Evolutionary conservation across 768 basidiomycete genomes (phyloP).

Genomic region (Peribolospora baueri): DNA sequence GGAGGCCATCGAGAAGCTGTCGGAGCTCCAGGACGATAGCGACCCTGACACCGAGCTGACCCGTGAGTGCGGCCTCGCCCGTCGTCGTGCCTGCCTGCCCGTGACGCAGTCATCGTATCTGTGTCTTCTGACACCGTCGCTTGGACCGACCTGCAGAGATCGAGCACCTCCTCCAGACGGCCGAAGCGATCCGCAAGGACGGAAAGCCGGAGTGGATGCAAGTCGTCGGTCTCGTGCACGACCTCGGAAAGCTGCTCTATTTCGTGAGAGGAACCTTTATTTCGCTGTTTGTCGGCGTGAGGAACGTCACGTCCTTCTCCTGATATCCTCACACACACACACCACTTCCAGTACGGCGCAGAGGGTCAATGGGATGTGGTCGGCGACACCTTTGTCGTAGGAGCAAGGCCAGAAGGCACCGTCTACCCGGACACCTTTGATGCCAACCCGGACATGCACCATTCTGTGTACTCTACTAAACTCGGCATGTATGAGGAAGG

Average conservation of each 20-base stretch:
- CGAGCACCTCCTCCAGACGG: conserved; percentile 70
- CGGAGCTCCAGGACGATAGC: conserved; percentile 68
- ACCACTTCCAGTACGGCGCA: conserved; percentile 3
- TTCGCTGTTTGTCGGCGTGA: conserved; percentile 30
- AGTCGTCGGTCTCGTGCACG: conserved; percentile 62
- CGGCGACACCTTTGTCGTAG: conserved; percentile 60
- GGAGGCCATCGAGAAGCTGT: conserved; percentile 67
- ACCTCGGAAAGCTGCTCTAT: conserved; percentile 65
- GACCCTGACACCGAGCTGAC: conserved; percentile 36
- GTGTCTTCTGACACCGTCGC: not conserved
- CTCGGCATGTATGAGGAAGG: conserved; percentile 51
- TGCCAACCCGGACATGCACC: conserved; percentile 42
- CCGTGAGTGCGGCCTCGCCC: too few species aligned
- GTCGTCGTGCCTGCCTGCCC: too few species aligned
- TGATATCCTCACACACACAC: not conserved
- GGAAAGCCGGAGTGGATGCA: conserved; percentile 30
- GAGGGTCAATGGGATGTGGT: conserved; percentile 85
- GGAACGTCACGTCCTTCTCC: conserved; percentile 4
- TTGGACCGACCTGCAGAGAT: conserved; percentile 51
- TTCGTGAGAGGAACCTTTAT: conserved; percentile 26
- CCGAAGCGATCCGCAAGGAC: conserved; percentile 65
- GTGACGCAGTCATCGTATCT: too few species aligned
- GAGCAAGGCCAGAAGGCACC: conserved; percentile 62
- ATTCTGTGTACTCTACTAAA: conserved; percentile 42
- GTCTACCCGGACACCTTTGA: conserved; percentile 56